Evolutionary conservation across 352 stramenopile species (phyloP).

Genomic region (Pythium scleroteichum): DNA sequence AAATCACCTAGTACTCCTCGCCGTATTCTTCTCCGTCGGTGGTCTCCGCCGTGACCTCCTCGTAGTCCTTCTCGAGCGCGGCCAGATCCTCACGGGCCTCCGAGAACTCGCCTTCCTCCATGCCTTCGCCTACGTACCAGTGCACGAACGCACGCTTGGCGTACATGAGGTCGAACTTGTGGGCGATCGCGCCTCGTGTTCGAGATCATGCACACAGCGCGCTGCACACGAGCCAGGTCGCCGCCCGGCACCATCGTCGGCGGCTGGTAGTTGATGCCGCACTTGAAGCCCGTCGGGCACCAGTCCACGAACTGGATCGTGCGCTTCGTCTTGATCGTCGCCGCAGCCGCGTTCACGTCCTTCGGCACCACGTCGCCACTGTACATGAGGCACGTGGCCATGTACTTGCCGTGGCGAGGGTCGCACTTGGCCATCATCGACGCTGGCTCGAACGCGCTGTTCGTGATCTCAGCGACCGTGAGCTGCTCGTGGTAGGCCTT

Average conservation of each 20-base stretch:
- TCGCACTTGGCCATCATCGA: conserved; percentile 99
- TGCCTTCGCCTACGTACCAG: conserved; percentile 99
- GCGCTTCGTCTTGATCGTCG: conserved; percentile 97
- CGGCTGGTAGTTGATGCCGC: conserved; percentile 67
- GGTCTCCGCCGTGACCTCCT: conserved; percentile 98
- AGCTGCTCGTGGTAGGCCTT: too few relatives aligned
- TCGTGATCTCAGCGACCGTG: too few relatives aligned
- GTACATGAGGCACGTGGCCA: conserved; percentile 60
- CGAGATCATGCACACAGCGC: conserved; percentile 95
- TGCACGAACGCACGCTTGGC: conserved; percentile 98
- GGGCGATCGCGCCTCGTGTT: conserved; percentile 98
- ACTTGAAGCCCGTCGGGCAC: conserved; percentile 97
- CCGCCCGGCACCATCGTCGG: conserved; percentile 95
- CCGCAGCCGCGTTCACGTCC: conserved; percentile 93
- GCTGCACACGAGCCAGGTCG: conserved; percentile 97
- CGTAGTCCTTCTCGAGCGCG: conserved; percentile 99
- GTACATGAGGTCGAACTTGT: conserved; percentile 99
- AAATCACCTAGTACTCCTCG: conserved; percentile 78
- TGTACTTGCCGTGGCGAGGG: conserved; percentile 98
- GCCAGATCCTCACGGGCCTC: conserved; percentile 98
- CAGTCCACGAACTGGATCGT: conserved; percentile 98
- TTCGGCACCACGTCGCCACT: conserved; percentile 84
- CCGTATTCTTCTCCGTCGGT: conserved; percentile 94
- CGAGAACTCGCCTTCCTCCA: conserved; percentile 99
- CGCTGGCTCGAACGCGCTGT: conserved; percentile 90